Evolutionary conservation across 202 grass and related monocot species (phyloP), one percentile per base, ranked within the genome.

Genomic region (Elaeis oleifera): DNA sequence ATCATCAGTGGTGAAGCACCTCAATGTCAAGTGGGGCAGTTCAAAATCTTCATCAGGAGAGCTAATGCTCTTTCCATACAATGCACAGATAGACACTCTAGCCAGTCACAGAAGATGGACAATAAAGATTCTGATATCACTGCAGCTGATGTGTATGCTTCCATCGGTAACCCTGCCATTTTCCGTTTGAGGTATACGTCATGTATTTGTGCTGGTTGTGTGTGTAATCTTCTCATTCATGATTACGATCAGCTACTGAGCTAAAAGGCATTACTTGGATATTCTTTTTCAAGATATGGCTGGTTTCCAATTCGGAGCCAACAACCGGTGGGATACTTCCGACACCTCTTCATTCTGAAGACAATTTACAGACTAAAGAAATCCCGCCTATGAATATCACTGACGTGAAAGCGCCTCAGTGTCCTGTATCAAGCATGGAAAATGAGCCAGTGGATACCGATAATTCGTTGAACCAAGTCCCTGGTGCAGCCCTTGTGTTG

Each of bases 1-100:
- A 60, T 94, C 94, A 56, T 99, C 94, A 74, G 76, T 99, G 72
- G 75, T 99, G 64, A 90, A 89, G 70, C 94, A 99, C 78, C 66
- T 99, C 49, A 81, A 76, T 56, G 75, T 79, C 66, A 94, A 94
- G 80, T 94, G 88, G 94, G 81, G 78, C 49, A 71, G 50, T 69
- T 86, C 74, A 61, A 77, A 70, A 36, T 75, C 70, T 27, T 74
- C 80, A 71, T 65, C 71, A 75, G 85, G 88, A 54, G 80, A 72
- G 14, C 89, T 94, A 25, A 76, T 84, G 75, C 80, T 99, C 29
- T 89, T 89, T 68, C 85, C 94, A 31, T 75, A 89, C 21, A 61
- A 73, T 75, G 49, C 83, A 75, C 84, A 26, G 54, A 24, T 72
- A 61, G 78, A 80, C 53, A 87, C 31, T 58, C 23, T 94, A 53